Evolutionary conservation across 306 rosid species (phyloP), one percentile per base, ranked within the genome.

Genomic region (Sophora flavescens): DNA sequence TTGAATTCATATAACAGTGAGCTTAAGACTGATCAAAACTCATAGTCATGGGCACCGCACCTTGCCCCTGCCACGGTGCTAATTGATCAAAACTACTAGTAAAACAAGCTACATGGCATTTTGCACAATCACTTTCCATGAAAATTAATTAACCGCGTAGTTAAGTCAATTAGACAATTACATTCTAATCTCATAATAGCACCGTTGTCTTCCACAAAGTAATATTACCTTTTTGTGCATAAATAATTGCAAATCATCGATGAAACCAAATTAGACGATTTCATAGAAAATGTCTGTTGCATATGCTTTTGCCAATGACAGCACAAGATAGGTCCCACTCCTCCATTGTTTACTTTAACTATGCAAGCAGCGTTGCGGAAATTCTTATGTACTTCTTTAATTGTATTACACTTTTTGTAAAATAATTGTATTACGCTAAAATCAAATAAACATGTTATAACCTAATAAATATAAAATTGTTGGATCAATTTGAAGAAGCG

Each of bases 201-300:
- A 74, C 14, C 35, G 47, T 76, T 76, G 73, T 76, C 74, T 53
- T 76, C 74, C 80, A 76, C 35, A 6, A 7, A 13, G 39, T 35
- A 39, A 28, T 48, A 45, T 75, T 48, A 44, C 68, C 39, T 42
- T 58, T 58, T 59, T 28, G 22, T 14, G 41, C 2, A 60, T 1
- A 38, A 4, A 72, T 58, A 9, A 73, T 73, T 59, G 68, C 61
- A 60, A 39, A 48, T 75, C 52, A 50, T 59, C 10, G 64, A 59
- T 11, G 2, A 65, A 52, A 76, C 35, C 56, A 22, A 64, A 64
- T 64, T 54, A 54, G 14, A 64, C 53, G 28, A 52, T 53, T 52
- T 65, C 80, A 64, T 18, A 35, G 52, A 36, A 75, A 75, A 63
- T 50, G 4, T 9, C 11, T 17, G 18, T 51, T 22, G 7, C 53